phyloP scores from a whole-genome alignment of 352 stramenopile species.

The Phytophthora agathidicida region DNA sequence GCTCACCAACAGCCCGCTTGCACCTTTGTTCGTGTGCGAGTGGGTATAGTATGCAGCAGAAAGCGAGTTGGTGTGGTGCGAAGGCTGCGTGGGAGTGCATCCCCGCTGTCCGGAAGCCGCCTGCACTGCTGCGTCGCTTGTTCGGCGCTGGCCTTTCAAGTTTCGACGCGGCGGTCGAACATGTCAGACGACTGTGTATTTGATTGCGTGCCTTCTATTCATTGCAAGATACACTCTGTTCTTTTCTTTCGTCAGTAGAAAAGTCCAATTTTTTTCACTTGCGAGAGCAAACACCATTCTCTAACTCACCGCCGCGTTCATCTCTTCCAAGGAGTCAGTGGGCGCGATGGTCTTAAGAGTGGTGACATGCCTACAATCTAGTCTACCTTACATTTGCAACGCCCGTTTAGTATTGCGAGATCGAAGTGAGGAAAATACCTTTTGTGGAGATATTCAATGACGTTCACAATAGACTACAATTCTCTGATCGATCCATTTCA shows the following conservation, averaged over 20 bases:
- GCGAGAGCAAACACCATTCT: slow-evolving; percentile 62
- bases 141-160: slow-evolving; percentile 18
- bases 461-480: slow-evolving; percentile 86
- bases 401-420: slow-evolving; percentile 11
- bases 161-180: slow-evolving; percentile 40
- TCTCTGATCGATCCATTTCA: slow-evolving; percentile 79
- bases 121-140: slow-evolving; percentile 41
- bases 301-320: slow-evolving; percentile 75
- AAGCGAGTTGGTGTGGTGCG: slow-evolving; percentile 41
- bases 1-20: slow-evolving; percentile 79
- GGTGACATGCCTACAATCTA: slow-evolving; percentile 47
- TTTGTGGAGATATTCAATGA: slow-evolving; percentile 81
- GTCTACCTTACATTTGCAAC: slow-evolving; percentile 8
- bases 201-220: slow-evolving; percentile 13
- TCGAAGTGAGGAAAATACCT: slow-evolving; percentile 78
- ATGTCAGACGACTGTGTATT: slow-evolving; percentile 23
- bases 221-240: slow-evolving; percentile 89
- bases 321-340: slow-evolving; percentile 60
- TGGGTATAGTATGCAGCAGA: slow-evolving; percentile 86
- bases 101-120: slow-evolving; percentile 27
- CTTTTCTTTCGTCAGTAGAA: slow-evolving; percentile 77
- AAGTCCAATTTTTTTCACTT: slow-evolving; percentile 92
- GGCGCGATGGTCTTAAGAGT: slow-evolving; percentile 80
- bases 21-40: slow-evolving; percentile 49
- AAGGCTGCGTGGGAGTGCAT: slow-evolving; percentile 41